These are phyloP conservation scores for Daldinia bambusicola DNA, from an alignment of 495 filamentous ascomycete species.

Conservation along the genomic window DNA sequence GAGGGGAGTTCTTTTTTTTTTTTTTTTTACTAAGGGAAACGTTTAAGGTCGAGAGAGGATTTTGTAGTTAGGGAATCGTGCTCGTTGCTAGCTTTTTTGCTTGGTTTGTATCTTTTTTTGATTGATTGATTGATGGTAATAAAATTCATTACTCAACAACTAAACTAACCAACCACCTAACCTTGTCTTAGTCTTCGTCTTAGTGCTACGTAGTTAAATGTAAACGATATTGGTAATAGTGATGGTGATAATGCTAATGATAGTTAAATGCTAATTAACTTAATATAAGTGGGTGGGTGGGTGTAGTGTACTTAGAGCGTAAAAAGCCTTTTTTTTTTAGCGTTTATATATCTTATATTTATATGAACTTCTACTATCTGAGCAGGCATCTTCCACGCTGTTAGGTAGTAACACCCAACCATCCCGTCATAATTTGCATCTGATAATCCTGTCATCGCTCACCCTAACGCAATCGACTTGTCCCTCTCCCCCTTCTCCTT, in stretches of 20 bases:
- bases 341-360: background rate
- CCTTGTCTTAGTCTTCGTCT: too few species aligned
- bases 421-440: conserved; percentile 14
- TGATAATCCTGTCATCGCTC: conserved; percentile 4
- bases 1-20: conserved; percentile 17
- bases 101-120: conserved; percentile 8
- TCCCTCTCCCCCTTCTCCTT: background rate
- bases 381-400: conserved; percentile 4
- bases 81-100: conserved; percentile 20
- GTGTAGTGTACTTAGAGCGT: background rate
- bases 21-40: conserved; percentile 9
- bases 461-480: conserved; percentile 3
- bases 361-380: conserved; percentile 3
- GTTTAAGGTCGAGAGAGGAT: conserved; percentile 8
- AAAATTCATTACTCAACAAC: conserved; percentile 19
- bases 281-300: too few species aligned
- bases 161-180: too few species aligned
- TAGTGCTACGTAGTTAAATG: background rate
- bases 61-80: conserved; percentile 22
- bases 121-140: conserved; percentile 20
- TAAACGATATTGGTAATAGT: too few species aligned
- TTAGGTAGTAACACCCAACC: background rate
- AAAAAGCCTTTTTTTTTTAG: background rate
- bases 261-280: too few species aligned
- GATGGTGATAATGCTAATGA: too few species aligned